Percentiles rank a stretch among this genome's conserved stretches.
phyloP scores from a whole-genome alignment of 805 yeast genomes.

The Candida palmyrensis region DNA sequence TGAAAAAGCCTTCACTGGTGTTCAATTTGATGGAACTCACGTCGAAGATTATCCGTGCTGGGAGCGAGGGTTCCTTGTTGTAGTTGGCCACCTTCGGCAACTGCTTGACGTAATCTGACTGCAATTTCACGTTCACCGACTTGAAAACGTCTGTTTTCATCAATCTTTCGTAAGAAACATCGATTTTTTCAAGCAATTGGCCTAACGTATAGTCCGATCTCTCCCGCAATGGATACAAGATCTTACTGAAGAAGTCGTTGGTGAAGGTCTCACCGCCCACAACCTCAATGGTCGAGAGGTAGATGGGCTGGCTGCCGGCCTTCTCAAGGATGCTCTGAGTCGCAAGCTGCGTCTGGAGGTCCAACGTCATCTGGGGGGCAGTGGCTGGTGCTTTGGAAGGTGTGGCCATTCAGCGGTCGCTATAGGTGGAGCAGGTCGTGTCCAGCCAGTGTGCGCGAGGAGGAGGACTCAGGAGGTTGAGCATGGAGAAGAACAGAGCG shows the following conservation, averaged over 20 bases:
- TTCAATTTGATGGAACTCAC: conserved; percentile 35
- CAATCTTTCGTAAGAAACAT: conserved; percentile 28
- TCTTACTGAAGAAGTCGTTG: conserved; percentile 39
- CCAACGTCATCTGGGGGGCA: neutral
- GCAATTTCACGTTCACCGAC: conserved; percentile 34
- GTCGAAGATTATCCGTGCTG: conserved; percentile 41
- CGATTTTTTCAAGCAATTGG: conserved; percentile 31
- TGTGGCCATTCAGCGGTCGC: too few species aligned
- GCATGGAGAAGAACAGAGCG: too few species aligned
- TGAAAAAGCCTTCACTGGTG: conserved; percentile 28
- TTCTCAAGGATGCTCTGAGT: conserved; percentile 25
- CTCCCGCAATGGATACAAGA: conserved; percentile 40
- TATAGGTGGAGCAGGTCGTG: too few species aligned
- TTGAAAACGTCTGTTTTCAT: conserved; percentile 42
- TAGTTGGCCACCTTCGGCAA: conserved; percentile 22
- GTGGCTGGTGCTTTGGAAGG: too few species aligned
- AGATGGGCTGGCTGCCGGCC: conserved; percentile 31
- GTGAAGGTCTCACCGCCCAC: conserved; percentile 42
- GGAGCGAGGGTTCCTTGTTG: conserved; percentile 36
- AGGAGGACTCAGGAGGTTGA: too few species aligned
- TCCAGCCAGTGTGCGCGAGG: too few species aligned
- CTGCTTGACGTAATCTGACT: conserved; percentile 29
- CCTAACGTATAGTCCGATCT: conserved; percentile 39
- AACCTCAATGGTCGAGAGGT: conserved; percentile 31
- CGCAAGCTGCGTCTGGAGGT: conserved; percentile 15